Conservation (phyloP, 2,329 filamentous ascomycete genomes). For the Ophiostoma pallidulum region DNA sequence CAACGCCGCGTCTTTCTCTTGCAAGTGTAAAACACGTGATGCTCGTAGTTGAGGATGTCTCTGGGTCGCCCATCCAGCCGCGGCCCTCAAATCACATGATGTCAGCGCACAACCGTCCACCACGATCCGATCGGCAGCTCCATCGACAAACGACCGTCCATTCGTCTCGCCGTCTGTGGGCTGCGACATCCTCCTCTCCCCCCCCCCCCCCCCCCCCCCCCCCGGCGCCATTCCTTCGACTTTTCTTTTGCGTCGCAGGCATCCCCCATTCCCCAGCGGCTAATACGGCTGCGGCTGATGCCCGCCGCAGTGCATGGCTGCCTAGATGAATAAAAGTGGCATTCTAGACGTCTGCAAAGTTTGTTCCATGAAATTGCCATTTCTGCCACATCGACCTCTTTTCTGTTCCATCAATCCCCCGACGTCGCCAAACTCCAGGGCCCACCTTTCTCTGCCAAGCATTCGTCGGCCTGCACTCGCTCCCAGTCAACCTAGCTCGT, state of each 20-base stretch:
- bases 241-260: background rate
- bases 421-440: too few species aligned
- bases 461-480: too few species aligned
- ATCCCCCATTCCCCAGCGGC: too few species aligned
- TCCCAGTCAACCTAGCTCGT: too few species aligned
- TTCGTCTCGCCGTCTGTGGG: conserved; percentile 6
- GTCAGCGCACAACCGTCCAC: background rate
- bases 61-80: background rate
- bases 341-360: background rate
- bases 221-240: too few species aligned
- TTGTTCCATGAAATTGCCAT: background rate
- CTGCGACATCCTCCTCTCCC: too few species aligned
- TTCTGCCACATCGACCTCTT: background rate
- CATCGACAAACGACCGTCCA: background rate
- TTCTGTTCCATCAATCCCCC: background rate
- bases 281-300: background rate
- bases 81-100: background rate
- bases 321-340: conserved; percentile 6
- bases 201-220: too few species aligned
- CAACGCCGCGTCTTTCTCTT: too few species aligned
- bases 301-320: background rate
- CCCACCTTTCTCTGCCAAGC: too few species aligned
- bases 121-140: conserved; percentile 2
- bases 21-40: too few species aligned
- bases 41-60: background rate